Evolutionary conservation across 257 asterid species (phyloP).

Genomic region (Capsicum pubescens): DNA sequence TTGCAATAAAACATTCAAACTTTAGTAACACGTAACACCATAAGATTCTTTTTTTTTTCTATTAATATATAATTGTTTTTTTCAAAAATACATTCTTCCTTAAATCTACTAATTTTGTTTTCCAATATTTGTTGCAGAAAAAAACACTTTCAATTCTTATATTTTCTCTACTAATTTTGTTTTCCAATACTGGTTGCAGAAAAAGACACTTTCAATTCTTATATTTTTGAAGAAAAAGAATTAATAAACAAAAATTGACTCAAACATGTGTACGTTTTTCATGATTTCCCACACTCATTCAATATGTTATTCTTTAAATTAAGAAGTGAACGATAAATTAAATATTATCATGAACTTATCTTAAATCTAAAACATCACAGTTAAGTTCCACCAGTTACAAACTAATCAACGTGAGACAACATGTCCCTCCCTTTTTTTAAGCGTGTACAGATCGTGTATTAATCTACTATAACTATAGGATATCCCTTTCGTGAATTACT

Average conservation of each 20-base stretch:
- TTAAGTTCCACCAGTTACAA: background rate
- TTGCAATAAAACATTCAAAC: too few relatives aligned
- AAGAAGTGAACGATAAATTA: background rate
- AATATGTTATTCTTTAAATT: background rate
- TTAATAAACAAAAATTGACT: background rate
- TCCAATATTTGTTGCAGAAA: background rate
- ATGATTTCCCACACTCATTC: background rate
- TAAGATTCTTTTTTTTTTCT: too few relatives aligned
- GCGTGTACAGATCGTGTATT: too few relatives aligned
- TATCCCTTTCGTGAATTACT: too few relatives aligned
- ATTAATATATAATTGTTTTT: too few relatives aligned
- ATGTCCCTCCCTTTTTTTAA: too few relatives aligned
- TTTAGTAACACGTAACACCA: too few relatives aligned
- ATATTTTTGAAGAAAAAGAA: background rate
- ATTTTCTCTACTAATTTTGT: background rate
- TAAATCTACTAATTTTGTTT: background rate
- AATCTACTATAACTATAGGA: too few relatives aligned
- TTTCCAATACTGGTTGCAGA: background rate
- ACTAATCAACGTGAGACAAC: background rate
- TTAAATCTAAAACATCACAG: background rate
- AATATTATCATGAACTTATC: slow-evolving; percentile 3
- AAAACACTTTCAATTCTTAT: background rate
- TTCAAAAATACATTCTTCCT: background rate
- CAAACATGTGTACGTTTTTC: background rate
- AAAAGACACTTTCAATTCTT: background rate